Conservation (phyloP, 345 rosid genomes). For the Trapa bicornis region DNA sequence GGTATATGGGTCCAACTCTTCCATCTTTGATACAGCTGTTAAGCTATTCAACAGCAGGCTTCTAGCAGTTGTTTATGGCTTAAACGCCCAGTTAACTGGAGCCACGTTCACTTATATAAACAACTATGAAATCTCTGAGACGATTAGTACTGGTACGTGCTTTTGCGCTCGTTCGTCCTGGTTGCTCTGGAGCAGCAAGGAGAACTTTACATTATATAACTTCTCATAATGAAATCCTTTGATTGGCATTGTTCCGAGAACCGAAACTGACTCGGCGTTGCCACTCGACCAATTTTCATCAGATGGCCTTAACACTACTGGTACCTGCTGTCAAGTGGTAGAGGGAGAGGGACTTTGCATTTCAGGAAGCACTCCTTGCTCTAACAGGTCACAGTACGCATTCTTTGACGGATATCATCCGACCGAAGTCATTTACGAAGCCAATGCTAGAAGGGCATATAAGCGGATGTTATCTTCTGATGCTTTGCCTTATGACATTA, state of each 20-base stretch:
- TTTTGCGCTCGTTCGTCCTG: too few species aligned
- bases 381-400: conserved; percentile 6
- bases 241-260: too few species aligned
- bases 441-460: conserved; percentile 16
- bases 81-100: conserved; percentile 14
- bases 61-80: conserved; percentile 7
- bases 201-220: too few species aligned
- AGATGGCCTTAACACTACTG: neutral
- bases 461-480: conserved; percentile 1
- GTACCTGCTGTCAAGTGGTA: conserved; percentile 17
- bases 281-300: neutral
- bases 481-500: conserved; percentile 6
- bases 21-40: neutral
- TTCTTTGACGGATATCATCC: conserved; percentile 43
- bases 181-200: too few species aligned
- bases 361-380: conserved; percentile 15
- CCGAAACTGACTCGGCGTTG: neutral
- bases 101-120: conserved; percentile 24
- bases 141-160: neutral
- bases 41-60: conserved; percentile 18
- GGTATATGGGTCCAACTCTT: conserved; percentile 11
- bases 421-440: conserved; percentile 14
- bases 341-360: conserved; percentile 17
- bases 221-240: neutral
- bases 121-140: neutral